phyloP scores from a whole-genome alignment of 768 basidiomycete genomes.

The Psilocybe subaeruginosa region DNA sequence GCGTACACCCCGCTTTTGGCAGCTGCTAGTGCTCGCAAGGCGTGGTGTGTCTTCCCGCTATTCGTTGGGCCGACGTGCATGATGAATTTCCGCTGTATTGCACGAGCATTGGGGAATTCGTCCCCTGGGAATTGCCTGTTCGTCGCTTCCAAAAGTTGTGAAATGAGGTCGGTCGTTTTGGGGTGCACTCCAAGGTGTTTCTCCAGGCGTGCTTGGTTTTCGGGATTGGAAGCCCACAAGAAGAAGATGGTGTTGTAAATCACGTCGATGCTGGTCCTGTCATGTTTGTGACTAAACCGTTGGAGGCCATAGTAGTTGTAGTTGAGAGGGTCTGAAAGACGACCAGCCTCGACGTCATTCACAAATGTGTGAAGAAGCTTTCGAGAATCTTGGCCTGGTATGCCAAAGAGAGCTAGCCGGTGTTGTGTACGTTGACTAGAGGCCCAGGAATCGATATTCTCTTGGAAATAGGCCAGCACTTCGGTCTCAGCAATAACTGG shows the following conservation, averaged over 20 bases:
- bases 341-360: constrained; percentile 37
- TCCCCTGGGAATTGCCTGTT: constrained; percentile 52
- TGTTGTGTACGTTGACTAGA: constrained; percentile 26
- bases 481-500: constrained; percentile 11
- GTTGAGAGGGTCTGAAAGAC: constrained; percentile 27
- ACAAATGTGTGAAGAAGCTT: constrained; percentile 48
- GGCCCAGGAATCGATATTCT: constrained; percentile 43
- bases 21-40: constrained; percentile 83
- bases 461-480: constrained; percentile 34
- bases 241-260: constrained; percentile 59
- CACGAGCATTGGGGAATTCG: constrained; percentile 54
- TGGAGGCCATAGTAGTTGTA: constrained; percentile 40
- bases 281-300: constrained; percentile 43
- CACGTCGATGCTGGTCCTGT: constrained; percentile 37
- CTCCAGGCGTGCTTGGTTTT: constrained; percentile 6
- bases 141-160: constrained; percentile 36
- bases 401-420: constrained; percentile 53
- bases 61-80: constrained; percentile 99
- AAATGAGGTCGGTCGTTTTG: constrained; percentile 40
- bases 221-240: constrained; percentile 42
- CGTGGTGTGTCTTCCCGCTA: constrained; percentile 95
- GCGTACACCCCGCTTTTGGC: constrained; percentile 81
- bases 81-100: constrained; percentile 73
- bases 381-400: constrained; percentile 39
- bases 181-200: constrained; percentile 24